Percentiles rank a stretch among this genome's conserved stretches.
Conservation (phyloP, 305 asterid genomes). For the Fraxinus dipetala region DNA sequence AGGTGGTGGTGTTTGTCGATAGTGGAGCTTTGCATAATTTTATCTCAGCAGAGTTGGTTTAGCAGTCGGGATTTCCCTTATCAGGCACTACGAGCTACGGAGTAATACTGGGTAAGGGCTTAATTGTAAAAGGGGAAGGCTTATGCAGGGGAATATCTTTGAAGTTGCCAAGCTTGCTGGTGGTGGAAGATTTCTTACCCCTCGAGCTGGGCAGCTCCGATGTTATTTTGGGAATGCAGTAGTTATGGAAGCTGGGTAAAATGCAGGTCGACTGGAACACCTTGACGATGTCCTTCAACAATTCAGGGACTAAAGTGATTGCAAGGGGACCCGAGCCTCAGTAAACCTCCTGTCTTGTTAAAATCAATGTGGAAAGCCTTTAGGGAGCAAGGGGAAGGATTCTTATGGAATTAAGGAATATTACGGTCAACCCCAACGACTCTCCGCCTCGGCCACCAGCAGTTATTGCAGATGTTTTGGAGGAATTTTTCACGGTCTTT, state of each 20-base stretch:
- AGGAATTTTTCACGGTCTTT: background rate
- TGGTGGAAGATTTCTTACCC: background rate
- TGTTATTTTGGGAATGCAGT: background rate
- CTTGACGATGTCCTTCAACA: background rate
- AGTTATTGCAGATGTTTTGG: background rate
- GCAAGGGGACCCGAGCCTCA: background rate
- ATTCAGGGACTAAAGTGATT: background rate
- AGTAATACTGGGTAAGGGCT: background rate
- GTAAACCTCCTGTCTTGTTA: background rate
- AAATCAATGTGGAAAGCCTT: background rate
- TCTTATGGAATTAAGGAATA: background rate
- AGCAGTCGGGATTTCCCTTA: background rate
- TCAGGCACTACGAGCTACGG: background rate
- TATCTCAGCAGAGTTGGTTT: background rate
- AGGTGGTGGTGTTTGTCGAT: background rate
- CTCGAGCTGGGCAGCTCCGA: background rate
- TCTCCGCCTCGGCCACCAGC: background rate
- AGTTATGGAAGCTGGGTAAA: background rate
- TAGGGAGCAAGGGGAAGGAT: background rate
- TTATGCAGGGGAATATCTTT: background rate
- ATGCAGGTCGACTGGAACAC: background rate
- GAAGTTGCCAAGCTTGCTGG: background rate
- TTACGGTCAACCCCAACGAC: background rate
- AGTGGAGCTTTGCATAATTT: background rate
- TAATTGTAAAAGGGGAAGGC: background rate